Percentiles rank a stretch among this genome's conserved stretches.
These are phyloP conservation scores for Termitomyces sp. DNA, from an alignment of 768 basidiomycete genomes.

Conservation along the genomic window DNA sequence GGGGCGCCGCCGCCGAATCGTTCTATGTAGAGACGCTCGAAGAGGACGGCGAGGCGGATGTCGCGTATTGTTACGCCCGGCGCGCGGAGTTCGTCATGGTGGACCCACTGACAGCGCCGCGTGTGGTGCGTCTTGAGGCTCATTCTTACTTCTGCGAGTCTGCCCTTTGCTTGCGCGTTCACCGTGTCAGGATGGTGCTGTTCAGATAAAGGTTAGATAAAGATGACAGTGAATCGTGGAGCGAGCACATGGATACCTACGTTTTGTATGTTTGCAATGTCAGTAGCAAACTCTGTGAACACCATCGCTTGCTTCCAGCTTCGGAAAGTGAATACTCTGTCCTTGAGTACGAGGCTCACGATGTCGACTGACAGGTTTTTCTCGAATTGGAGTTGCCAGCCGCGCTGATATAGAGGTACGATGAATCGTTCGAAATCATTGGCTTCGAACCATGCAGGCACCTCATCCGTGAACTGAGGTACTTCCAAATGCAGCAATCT, in stretches of 20 bases:
- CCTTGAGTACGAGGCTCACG: constrained; percentile 11
- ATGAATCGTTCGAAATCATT: constrained; percentile 31
- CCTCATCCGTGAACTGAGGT: constrained; percentile 12
- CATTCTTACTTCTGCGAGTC: constrained; percentile 13
- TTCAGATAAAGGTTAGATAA: not conserved
- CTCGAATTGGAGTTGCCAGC: constrained; percentile 22
- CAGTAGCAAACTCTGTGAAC: constrained; percentile 18
- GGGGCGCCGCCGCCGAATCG: not conserved
- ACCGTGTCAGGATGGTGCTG: constrained; percentile 26
- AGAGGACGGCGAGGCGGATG: constrained; percentile 41
- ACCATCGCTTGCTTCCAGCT: constrained; percentile 15
- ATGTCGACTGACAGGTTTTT: not conserved
- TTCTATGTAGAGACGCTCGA: constrained; percentile 28
- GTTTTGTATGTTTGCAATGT: constrained; percentile 13
- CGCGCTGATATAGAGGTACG: constrained; percentile 30
- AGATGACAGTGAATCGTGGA: no score
- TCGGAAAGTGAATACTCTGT: constrained; percentile 18
- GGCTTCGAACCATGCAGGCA: constrained; percentile 23
- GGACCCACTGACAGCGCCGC: constrained; percentile 8
- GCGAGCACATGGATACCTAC: not conserved
- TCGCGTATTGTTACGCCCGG: constrained; percentile 52
- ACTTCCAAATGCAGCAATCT: constrained; percentile 15
- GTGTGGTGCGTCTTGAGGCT: constrained; percentile 25
- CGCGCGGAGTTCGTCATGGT: not conserved
- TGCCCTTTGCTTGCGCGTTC: constrained; percentile 13